phyloP scores from a whole-genome alignment of 2,329 filamentous ascomycete genomes.

The Fusarium piperis region DNA sequence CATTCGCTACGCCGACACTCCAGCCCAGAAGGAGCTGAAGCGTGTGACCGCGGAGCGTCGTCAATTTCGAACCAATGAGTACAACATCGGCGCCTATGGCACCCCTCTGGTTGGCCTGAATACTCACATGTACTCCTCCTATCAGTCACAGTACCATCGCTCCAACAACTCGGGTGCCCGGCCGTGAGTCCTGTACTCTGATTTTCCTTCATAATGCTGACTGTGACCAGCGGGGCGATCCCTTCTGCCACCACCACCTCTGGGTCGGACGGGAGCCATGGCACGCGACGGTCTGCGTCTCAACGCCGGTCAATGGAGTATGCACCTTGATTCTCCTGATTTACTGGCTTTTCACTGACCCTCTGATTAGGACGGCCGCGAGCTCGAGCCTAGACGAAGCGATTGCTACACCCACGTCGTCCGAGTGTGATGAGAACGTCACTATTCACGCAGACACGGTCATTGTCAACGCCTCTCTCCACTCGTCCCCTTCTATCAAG shows the following conservation, averaged over 20 bases:
- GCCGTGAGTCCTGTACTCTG: constrained; percentile 39
- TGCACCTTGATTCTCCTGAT: constrained; percentile 36
- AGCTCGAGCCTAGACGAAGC: constrained; percentile 54
- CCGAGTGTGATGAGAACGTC: constrained; percentile 63
- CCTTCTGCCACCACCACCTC: not conserved
- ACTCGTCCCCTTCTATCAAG: constrained; percentile 60
- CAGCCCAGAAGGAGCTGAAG: constrained; percentile 96
- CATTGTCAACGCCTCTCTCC: constrained; percentile 53
- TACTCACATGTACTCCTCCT: constrained; percentile 48
- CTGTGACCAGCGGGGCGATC: constrained; percentile 7
- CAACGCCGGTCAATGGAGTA: constrained; percentile 51
- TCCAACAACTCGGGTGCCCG: constrained; percentile 40
- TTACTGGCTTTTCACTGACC: constrained; percentile 47
- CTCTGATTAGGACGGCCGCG: constrained; percentile 47
- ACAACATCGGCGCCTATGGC: constrained; percentile 79
- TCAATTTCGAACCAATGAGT: constrained; percentile 95
- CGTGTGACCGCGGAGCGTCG: constrained; percentile 94
- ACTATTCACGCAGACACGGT: constrained; percentile 64
- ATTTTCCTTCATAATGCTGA: constrained; percentile 2
- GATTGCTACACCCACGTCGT: constrained; percentile 53
- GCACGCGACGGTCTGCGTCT: constrained; percentile 44
- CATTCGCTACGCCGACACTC: constrained; percentile 96
- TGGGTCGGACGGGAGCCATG: constrained; percentile 24
- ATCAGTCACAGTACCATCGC: constrained; percentile 52
- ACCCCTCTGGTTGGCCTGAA: constrained; percentile 68